A percentile compares a stretch with the other conserved stretches of the same genome.
Conservation (phyloP, 169 alveolate genomes). For the Plasmodium gallinaceum region DNA sequence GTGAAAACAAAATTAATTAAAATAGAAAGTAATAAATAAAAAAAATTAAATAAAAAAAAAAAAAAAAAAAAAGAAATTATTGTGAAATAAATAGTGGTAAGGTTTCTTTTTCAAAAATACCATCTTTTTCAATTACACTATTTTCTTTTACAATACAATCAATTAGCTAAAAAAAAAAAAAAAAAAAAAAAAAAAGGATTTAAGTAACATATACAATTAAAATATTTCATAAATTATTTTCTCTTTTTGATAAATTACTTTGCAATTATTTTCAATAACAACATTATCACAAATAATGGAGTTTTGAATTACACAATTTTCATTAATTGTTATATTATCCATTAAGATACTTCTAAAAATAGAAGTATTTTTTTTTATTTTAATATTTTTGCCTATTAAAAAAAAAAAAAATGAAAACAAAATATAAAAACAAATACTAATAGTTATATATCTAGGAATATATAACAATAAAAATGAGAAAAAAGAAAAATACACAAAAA, state of each 20-base stretch:
- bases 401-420: too few species aligned
- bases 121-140: slow-evolving; percentile 40
- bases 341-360: slow-evolving; percentile 79
- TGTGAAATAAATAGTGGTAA: slow-evolving; percentile 53
- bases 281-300: slow-evolving; percentile 79
- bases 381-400: slow-evolving; percentile 79
- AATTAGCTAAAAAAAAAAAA: slow-evolving; percentile 24
- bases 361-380: slow-evolving; percentile 74
- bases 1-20: background rate
- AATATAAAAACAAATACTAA: background rate
- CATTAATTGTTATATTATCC: slow-evolving; percentile 79
- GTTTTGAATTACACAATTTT: slow-evolving; percentile 77
- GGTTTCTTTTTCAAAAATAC: slow-evolving; percentile 61
- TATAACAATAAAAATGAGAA: background rate
- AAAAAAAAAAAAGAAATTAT: slow-evolving; percentile 5
- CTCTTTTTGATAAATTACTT: slow-evolving; percentile 52
- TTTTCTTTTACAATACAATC: slow-evolving; percentile 59
- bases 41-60: background rate
- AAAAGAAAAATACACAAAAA: background rate
- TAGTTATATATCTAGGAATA: background rate
- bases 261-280: slow-evolving; percentile 77
- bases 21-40: slow-evolving; percentile 17
- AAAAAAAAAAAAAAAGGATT: too few species aligned
- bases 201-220: background rate
- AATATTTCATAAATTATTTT: background rate